phyloP scores from a whole-genome alignment of 192 early-diverging fungal genomes.

The Coemansia pectinata region DNA sequence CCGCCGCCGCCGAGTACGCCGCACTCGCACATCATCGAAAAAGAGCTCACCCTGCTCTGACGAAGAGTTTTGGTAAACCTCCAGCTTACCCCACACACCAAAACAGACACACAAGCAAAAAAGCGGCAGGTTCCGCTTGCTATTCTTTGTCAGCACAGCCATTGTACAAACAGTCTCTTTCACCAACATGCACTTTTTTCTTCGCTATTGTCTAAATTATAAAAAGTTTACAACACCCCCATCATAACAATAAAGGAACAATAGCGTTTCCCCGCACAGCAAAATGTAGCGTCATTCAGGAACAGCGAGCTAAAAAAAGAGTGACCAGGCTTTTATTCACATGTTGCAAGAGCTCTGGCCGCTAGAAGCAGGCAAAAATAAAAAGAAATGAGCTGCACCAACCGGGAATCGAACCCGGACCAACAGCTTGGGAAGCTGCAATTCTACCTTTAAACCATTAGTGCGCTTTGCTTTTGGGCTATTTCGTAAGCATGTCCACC shows the following conservation, averaged over 20 bases:
- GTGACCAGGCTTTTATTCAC: background rate
- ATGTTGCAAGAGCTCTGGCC: background rate
- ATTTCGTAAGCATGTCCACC: background rate
- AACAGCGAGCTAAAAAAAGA: background rate
- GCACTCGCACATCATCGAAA: slow-evolving; percentile 30
- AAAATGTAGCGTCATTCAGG: background rate
- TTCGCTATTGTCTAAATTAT: background rate
- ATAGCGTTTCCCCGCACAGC: background rate
- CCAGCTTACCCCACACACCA: slow-evolving; percentile 1
- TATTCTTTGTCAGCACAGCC: slow-evolving; percentile 3
- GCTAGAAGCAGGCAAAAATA: background rate
- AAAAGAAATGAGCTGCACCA: slow-evolving; percentile 52
- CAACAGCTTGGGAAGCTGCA: slow-evolving; percentile 78
- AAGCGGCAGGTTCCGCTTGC: background rate
- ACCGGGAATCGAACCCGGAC: slow-evolving; percentile 83
- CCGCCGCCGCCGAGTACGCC: slow-evolving; percentile 42
- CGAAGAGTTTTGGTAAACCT: slow-evolving; percentile 28
- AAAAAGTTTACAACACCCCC: background rate
- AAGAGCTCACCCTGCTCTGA: slow-evolving; percentile 40
- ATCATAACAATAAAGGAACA: background rate
- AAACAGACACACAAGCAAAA: slow-evolving; percentile 2
- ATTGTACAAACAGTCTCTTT: slow-evolving; percentile 10
- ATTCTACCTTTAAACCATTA: slow-evolving; percentile 74
- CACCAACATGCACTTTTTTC: slow-evolving; percentile 9
- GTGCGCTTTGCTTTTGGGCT: slow-evolving; percentile 14